Evolutionary conservation across 2,329 filamentous ascomycete species (phyloP).

Genomic region (Dactylellina leptospora): DNA sequence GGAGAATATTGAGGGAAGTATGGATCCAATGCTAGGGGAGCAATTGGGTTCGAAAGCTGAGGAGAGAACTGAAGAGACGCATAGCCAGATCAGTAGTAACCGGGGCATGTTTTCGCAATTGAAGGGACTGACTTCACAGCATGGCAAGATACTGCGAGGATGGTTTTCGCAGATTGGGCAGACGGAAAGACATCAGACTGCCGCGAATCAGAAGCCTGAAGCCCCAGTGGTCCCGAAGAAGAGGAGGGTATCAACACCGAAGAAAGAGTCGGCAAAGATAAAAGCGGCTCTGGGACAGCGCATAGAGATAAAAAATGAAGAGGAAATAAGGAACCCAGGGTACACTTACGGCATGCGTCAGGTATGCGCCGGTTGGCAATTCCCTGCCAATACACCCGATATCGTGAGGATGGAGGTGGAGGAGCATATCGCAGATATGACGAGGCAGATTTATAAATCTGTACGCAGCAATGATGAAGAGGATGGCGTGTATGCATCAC

Average conservation of each 20-base stretch:
- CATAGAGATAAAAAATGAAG: not conserved
- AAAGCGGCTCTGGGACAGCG: too few species aligned
- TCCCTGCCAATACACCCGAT: slow-evolving; percentile 10
- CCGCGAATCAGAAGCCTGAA: not conserved
- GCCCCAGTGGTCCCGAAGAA: not conserved
- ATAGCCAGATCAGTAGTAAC: too few species aligned
- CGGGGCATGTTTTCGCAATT: slow-evolving; percentile 40
- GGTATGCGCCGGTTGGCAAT: slow-evolving; percentile 17
- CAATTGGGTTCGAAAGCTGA: not conserved
- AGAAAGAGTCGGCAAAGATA: not conserved
- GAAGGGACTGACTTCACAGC: slow-evolving; percentile 27
- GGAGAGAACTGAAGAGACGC: slow-evolving; percentile 2
- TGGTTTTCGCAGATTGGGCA: slow-evolving; percentile 22
- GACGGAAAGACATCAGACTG: not conserved
- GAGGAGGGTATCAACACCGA: not conserved
- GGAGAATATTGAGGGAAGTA: not conserved
- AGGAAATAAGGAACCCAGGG: slow-evolving; percentile 15
- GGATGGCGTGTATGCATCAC: not conserved
- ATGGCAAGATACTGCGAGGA: slow-evolving; percentile 10
- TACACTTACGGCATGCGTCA: slow-evolving; percentile 7
- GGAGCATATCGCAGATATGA: slow-evolving; percentile 8
- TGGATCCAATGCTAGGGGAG: too few species aligned
- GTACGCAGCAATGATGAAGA: not conserved
- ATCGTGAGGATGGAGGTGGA: slow-evolving; percentile 7
- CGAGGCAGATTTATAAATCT: slow-evolving; percentile 1